phyloP scores from a whole-genome alignment of 2,329 filamentous ascomycete genomes.

The Hawksworthiomyces lignivorus region DNA sequence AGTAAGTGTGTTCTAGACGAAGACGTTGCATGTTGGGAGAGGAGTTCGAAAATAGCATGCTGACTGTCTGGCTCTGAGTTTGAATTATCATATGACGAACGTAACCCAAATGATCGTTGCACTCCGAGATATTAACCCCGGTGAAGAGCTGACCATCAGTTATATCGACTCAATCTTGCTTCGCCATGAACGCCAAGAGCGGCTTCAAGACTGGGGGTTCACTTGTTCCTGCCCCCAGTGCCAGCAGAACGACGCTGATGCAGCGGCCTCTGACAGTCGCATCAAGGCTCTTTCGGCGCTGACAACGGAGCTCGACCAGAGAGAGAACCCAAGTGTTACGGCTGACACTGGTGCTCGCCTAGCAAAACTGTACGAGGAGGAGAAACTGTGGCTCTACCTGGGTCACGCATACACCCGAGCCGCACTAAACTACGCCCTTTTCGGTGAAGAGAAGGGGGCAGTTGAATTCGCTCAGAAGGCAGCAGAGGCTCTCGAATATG shows the following conservation, averaged over 20 bases:
- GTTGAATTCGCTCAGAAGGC: slow-evolving; percentile 25
- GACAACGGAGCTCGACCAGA: slow-evolving; percentile 17
- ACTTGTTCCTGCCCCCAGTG: slow-evolving; percentile 28
- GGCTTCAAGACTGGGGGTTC: slow-evolving; percentile 28
- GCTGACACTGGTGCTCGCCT: slow-evolving; percentile 23
- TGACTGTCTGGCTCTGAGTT: too few species aligned
- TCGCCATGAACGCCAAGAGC: slow-evolving; percentile 21
- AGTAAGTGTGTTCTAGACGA: too few species aligned
- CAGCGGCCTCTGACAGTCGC: slow-evolving; percentile 24
- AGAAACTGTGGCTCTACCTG: slow-evolving; percentile 25
- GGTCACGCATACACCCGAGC: slow-evolving; percentile 28
- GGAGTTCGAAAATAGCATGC: too few species aligned
- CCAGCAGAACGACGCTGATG: slow-evolving; percentile 12
- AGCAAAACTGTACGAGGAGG: slow-evolving; percentile 24
- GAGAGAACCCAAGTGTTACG: slow-evolving; percentile 15
- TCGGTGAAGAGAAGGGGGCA: slow-evolving; percentile 25
- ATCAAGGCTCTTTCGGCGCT: slow-evolving; percentile 22
- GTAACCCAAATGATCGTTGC: slow-evolving; percentile 30
- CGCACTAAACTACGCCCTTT: slow-evolving; percentile 30
- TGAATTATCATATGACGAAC: slow-evolving; percentile 26
- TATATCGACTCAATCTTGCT: slow-evolving; percentile 26
- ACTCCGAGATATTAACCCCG: slow-evolving; percentile 26
- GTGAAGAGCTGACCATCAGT: slow-evolving; percentile 30
- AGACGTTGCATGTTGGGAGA: too few species aligned
- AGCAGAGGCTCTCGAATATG: slow-evolving; percentile 23